A percentile compares a stretch with the other conserved stretches of the same genome.
These are phyloP conservation scores for Gynandropsis gynandra DNA, from an alignment of 345 rosid species.

Conservation along the genomic window DNA sequence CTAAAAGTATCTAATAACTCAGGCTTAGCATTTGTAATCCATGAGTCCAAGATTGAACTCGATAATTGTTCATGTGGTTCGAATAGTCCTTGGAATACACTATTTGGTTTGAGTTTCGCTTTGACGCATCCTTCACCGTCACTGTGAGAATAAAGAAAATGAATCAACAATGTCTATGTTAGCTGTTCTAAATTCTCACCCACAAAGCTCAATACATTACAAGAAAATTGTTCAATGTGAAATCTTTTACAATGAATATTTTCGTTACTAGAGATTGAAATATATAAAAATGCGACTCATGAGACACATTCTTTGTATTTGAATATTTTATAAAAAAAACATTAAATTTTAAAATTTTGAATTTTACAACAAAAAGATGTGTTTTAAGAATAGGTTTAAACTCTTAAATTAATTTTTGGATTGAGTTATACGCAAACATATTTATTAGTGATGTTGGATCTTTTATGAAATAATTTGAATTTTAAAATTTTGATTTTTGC, in stretches of 20 bases:
- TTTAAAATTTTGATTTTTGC: too few species aligned
- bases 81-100: conserved; percentile 20
- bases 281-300: too few species aligned
- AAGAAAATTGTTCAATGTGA: conserved; percentile 38
- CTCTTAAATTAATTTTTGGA: too few species aligned
- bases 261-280: background rate
- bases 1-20: conserved; percentile 19
- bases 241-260: too few species aligned
- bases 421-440: too few species aligned
- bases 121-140: conserved; percentile 9
- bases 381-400: too few species aligned
- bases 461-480: too few species aligned
- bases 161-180: conserved; percentile 8
- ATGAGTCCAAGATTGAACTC: background rate
- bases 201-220: conserved; percentile 25
- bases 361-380: too few species aligned
- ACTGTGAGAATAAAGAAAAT: background rate
- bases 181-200: conserved; percentile 3
- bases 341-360: too few species aligned
- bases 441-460: too few species aligned
- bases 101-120: background rate
- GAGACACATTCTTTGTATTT: too few species aligned
- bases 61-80: conserved; percentile 17
- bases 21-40: conserved; percentile 12
- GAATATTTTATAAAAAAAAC: too few species aligned